These are phyloP conservation scores for Calonectria hawksworthii DNA, from an alignment of 2,329 filamentous ascomycete genomes.

Conservation along the genomic window DNA sequence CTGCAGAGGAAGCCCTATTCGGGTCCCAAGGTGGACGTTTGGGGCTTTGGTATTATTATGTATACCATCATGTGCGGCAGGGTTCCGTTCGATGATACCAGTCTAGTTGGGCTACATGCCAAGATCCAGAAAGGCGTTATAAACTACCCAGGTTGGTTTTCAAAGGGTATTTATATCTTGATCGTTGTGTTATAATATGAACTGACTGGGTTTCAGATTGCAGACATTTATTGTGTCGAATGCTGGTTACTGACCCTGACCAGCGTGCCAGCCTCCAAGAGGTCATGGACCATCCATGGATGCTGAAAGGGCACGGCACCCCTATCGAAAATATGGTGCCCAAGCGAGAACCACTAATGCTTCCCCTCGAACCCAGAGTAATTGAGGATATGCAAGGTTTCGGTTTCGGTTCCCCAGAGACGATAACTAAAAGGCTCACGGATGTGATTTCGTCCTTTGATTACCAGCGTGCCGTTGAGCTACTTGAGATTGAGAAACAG, in stretches of 20 bases:
- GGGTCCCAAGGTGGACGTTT: constrained; percentile 95
- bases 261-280: constrained; percentile 89
- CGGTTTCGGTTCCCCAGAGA: constrained; percentile 91
- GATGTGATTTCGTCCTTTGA: constrained; percentile 92
- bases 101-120: constrained; percentile 96
- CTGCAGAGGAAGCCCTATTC: constrained; percentile 95
- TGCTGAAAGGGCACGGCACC: constrained; percentile 88
- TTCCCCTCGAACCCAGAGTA: constrained; percentile 86
- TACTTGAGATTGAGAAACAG: constrained; percentile 77
- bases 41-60: constrained; percentile 99
- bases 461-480: constrained; percentile 84
- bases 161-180: constrained; percentile 72
- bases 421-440: constrained; percentile 84
- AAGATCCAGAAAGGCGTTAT: constrained; percentile 98
- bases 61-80: constrained; percentile 98
- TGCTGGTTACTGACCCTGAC: constrained; percentile 94
- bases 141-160: constrained; percentile 95
- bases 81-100: constrained; percentile 98
- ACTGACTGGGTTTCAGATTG: constrained; percentile 77
- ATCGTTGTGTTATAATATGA: not conserved
- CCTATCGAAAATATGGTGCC: constrained; percentile 93
- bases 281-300: constrained; percentile 96
- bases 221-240: constrained; percentile 89
- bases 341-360: constrained; percentile 81
- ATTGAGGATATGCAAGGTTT: constrained; percentile 97